Evolutionary conservation across 768 basidiomycete genomes (phyloP).

Genomic region (Lentinula sp.): DNA sequence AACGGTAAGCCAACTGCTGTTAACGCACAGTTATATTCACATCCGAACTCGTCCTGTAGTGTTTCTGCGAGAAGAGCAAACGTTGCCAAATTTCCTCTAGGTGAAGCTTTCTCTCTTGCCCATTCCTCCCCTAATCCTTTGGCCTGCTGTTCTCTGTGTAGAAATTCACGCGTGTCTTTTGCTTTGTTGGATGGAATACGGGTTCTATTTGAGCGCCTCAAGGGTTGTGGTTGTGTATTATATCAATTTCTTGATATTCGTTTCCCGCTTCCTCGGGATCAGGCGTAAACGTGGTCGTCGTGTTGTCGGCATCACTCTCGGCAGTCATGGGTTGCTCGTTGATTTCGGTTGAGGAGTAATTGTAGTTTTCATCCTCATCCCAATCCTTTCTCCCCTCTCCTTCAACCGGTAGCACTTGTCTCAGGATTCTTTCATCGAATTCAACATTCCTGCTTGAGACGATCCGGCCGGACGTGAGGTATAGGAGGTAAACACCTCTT

Average conservation of each 20-base stretch:
- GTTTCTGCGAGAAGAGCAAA: background rate
- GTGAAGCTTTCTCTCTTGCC: background rate
- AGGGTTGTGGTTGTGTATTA: too few relatives aligned
- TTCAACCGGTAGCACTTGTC: background rate
- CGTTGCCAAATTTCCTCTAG: background rate
- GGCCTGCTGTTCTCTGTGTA: background rate
- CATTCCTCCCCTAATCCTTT: background rate
- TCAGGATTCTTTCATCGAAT: background rate
- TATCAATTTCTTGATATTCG: background rate
- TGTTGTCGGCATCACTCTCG: slow-evolving; percentile 15
- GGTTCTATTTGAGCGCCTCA: background rate
- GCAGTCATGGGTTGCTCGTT: slow-evolving; percentile 8
- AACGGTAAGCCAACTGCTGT: background rate
- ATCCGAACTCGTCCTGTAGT: background rate
- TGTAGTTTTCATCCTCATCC: background rate
- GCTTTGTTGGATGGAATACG: background rate
- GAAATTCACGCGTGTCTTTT: background rate
- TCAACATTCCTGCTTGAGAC: background rate
- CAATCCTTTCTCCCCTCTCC: background rate
- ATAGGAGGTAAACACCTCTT: background rate
- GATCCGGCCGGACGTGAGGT: background rate
- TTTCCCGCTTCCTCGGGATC: background rate
- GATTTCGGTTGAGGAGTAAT: background rate
- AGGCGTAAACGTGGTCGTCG: background rate
- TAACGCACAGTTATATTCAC: background rate